These are phyloP conservation scores for Exophiala phaeomuriformis DNA, from an alignment of 2,329 filamentous ascomycete species.

Conservation along the genomic window DNA sequence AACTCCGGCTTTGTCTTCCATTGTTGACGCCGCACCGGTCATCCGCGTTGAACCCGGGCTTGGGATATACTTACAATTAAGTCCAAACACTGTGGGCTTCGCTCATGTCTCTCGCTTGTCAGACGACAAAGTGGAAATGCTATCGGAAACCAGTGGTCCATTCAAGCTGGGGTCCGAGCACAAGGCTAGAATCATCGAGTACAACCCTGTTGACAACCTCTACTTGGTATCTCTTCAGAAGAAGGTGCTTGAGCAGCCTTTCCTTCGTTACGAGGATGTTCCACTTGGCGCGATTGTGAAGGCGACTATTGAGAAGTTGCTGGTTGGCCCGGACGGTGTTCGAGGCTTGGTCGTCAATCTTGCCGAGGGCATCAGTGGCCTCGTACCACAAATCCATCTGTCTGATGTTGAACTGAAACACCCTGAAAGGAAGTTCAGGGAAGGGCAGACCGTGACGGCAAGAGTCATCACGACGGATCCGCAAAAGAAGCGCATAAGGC, in stretches of 20 bases:
- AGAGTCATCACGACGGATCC: slow-evolving; percentile 74
- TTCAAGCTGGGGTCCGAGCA: slow-evolving; percentile 74
- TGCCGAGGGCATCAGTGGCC: slow-evolving; percentile 78
- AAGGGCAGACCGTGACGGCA: slow-evolving; percentile 75
- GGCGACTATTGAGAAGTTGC: slow-evolving; percentile 74
- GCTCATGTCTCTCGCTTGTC: slow-evolving; percentile 91
- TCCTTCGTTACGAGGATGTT: slow-evolving; percentile 85
- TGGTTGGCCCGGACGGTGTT: slow-evolving; percentile 70
- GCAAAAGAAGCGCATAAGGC: slow-evolving; percentile 67
- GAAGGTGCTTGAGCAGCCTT: slow-evolving; percentile 75
- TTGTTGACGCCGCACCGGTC: slow-evolving; percentile 70
- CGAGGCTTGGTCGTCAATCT: slow-evolving; percentile 75
- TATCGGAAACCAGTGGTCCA: slow-evolving; percentile 68
- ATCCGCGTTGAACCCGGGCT: slow-evolving; percentile 70
- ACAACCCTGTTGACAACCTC: slow-evolving; percentile 77
- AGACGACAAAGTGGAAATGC: slow-evolving; percentile 77
- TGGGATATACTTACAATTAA: slow-evolving; percentile 72
- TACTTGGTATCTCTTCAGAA: slow-evolving; percentile 81
- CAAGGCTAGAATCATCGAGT: slow-evolving; percentile 73
- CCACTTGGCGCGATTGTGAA: slow-evolving; percentile 72
- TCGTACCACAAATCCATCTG: slow-evolving; percentile 81
- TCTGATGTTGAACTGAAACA: slow-evolving; percentile 82
- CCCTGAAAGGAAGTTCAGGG: slow-evolving; percentile 92
- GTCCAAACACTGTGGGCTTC: slow-evolving; percentile 65
- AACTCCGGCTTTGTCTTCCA: slow-evolving; percentile 59